Base-by-base conservation (phyloP, 2,329 filamentous ascomycete species). In the Xylariaceae sp. region DNA sequence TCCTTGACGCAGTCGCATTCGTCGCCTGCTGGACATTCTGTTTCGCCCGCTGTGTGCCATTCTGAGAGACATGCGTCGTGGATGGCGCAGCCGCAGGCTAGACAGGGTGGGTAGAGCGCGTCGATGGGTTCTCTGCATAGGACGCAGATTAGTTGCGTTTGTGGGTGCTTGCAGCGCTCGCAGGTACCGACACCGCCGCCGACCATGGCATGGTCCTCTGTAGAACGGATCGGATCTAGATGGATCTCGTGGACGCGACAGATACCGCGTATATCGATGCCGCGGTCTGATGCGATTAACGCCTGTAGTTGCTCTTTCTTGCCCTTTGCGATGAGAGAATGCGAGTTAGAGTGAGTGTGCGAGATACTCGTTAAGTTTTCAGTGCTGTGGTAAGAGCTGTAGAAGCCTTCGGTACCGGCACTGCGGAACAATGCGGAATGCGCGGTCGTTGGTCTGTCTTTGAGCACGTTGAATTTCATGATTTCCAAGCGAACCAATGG, bases 401-500 rank as follows among this genome's bases (percentile, higher is more conserved):
- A 73, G 17, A 75, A 69, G 49, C 73, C 74, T 55, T 73, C 60
- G 15, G 64, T 66, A 13, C 62, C 67, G 18, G 64, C 65, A 49
- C 64, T 62, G 2, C 64, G 61, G 3, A 69, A 68, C 2, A 66
- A 60, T 3, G 56, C 52, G 18, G 69, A 60, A 15, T 72, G 67
- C 48, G 63, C 18, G 57, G 69, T 66, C 51, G 66, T 62, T 18
- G 69, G 70, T 52, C 80, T 77, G 30, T 82, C 80, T 57, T 81
- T 81, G 45, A 88, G 74, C 2, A 83, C 79, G 62, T 88, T 88
- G 67, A 88, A 88, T 67, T 89, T 88, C 73, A 88, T 78, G 34
- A 89, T 81, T 68, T 89, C 86, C 1, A 88, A 78, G n/a, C 85
- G 78, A 37, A 83, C 79, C 3, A 88, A 73, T 0, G 84, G 84